phyloP scores from a whole-genome alignment of 306 rosid species.

The Prunus mira region DNA sequence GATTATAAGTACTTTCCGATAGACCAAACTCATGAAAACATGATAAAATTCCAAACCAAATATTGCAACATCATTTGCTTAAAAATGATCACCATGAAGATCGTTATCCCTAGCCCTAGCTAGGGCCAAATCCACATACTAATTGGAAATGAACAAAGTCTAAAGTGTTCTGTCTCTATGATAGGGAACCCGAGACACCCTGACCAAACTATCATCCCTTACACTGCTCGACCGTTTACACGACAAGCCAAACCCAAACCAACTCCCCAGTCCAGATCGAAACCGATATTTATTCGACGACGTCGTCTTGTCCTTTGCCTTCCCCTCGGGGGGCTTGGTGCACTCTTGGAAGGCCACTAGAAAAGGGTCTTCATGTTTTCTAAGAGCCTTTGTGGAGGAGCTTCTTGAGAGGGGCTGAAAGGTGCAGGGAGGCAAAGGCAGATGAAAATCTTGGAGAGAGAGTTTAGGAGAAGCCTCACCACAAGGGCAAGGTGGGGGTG shows the following conservation, averaged over 20 bases:
- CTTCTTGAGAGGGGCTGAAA: conserved; percentile 48
- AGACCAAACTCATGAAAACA: too few species aligned
- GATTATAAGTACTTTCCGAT: too few species aligned
- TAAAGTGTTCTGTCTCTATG: conserved; percentile 4
- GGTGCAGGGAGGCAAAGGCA: conserved; percentile 78
- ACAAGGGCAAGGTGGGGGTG: conserved; percentile 51
- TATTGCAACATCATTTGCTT: too few species aligned
- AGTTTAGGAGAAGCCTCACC: not conserved
- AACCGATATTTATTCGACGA: not conserved
- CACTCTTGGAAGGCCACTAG: conserved; percentile 66
- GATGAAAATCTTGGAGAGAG: conserved; percentile 31
- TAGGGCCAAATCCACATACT: not conserved
- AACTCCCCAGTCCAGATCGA: conserved; percentile 28
- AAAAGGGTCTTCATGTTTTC: conserved; percentile 60
- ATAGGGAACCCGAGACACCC: conserved; percentile 33
- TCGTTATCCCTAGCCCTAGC: too few species aligned
- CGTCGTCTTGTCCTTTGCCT: conserved; percentile 17
- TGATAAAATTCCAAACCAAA: too few species aligned
- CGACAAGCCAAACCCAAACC: conserved; percentile 33
- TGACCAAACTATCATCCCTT: conserved; percentile 46
- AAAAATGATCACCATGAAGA: too few species aligned
- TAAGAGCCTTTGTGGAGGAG: conserved; percentile 39
- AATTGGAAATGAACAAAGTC: not conserved
- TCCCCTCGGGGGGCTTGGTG: conserved; percentile 34
- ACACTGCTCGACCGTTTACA: conserved; percentile 44